Evolutionary conservation across 1,139 yeast species (phyloP), one percentile per base, ranked within the genome.

Genomic region (Saccharomyces hybrid): DNA sequence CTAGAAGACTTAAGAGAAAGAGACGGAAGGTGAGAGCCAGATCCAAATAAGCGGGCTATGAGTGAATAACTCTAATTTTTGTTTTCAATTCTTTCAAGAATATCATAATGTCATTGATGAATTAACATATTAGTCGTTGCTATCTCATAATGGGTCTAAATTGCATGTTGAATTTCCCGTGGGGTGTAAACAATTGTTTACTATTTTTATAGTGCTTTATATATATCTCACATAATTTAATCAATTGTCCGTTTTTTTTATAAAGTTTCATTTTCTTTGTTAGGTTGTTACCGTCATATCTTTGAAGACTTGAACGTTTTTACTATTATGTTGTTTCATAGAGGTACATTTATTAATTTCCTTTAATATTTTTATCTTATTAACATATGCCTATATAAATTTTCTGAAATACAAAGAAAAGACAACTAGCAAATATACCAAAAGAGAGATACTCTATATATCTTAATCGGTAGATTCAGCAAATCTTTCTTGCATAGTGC

Each of bases 1-100:
- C 86, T 80, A 89, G 97, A 88, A 88, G 97, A 88, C 88, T 90
- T 77, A 90, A 90, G 87, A 88, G 97, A 86, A 90, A 90, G 95
- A 87, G 97, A 86, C 96, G 97, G 96, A 89, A 89, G 95, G 96
- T 90, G 74, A 88, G 97, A 88, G 97, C 97, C 80, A 88, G 97
- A 88, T 86, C 93, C 82, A 86, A 86, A 89, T 51, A 46, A 51
- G 49, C 52, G 52, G 50, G 26, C 25, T 46, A 44, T 32, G 46
- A 50, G 38, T 20, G 11, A 16, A 47, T 44, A 28, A 8, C 16
- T 32, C 20, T 30, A 31, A 31, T 50, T 46, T 46, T 26, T 48
- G 48, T 25, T 44, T 44, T 44, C 16, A 44, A 44, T 25, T 25
- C 30, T 44, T 25, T 44, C 48, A 44, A 27, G 27, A 44, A 11